phyloP scores from a whole-genome alignment of 805 yeast species.

The Dipodascus geniculatus region DNA sequence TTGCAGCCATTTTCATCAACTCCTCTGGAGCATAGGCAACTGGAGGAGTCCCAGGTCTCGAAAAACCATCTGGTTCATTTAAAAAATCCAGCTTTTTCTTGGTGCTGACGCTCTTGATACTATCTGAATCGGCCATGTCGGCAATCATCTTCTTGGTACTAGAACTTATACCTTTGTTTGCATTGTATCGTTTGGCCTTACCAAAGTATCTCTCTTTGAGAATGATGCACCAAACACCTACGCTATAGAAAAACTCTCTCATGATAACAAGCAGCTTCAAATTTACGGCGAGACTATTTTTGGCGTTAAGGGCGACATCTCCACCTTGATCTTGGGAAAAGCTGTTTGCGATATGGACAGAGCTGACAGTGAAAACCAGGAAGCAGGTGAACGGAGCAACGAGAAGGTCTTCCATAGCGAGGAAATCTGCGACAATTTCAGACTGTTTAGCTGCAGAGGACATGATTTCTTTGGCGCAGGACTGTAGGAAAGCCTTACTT shows the following conservation, averaged over 20 bases:
- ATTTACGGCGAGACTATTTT: slow-evolving; percentile 24
- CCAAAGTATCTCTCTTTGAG: slow-evolving; percentile 21
- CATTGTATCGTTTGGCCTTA: background rate
- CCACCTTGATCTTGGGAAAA: slow-evolving; percentile 21
- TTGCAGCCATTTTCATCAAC: background rate
- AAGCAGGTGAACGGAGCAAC: slow-evolving; percentile 26
- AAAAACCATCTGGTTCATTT: background rate
- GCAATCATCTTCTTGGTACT: background rate
- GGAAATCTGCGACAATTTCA: slow-evolving; percentile 19
- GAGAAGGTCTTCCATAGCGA: slow-evolving; percentile 21
- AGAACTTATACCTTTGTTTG: background rate
- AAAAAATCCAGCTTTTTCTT: background rate
- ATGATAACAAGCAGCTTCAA: slow-evolving; percentile 21
- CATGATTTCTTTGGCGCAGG: slow-evolving; percentile 20
- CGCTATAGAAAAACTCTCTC: slow-evolving; percentile 26
- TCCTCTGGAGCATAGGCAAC: slow-evolving; percentile 2
- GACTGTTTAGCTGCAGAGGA: slow-evolving; percentile 25
- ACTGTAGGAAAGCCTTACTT: slow-evolving; percentile 20
- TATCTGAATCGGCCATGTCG: background rate
- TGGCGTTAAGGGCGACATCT: slow-evolving; percentile 20
- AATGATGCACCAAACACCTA: slow-evolving; percentile 26
- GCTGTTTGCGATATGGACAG: slow-evolving; percentile 25
- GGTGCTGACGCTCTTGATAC: background rate
- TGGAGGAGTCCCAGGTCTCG: slow-evolving; percentile 2
- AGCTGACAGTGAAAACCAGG: slow-evolving; percentile 24